Base-by-base conservation (phyloP, 2,329 filamentous ascomycete species). In the Ophiognomonia clavigignenti-juglandacearum region DNA sequence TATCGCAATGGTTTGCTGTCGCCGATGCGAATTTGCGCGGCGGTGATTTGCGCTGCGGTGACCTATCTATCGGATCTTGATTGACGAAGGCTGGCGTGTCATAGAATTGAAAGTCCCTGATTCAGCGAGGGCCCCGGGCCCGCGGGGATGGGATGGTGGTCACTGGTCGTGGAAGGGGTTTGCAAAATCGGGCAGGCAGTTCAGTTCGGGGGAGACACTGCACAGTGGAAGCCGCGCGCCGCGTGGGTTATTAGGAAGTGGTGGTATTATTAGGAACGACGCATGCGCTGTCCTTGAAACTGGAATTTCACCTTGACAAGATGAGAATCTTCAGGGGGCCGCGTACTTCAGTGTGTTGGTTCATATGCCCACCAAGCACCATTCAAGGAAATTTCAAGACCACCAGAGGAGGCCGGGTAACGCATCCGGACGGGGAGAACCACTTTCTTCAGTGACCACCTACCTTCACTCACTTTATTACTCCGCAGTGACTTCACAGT, bases 311-410 rank as follows among this genome's bases (percentile, higher is more conserved):
- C 29, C 27, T 38, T 19, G 8, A 4, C 10, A 39, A 31, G 19
- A 51, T 48, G 47, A 44, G 36, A 47, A 39, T 48, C 37, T 51
- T 48, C 49, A 51, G 49, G 49, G 48, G 49, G 49, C 49, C 45
- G 49, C 49, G 49, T 46, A 43, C 31, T 11, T 43, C 46, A 37
- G 32, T 39, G 24, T 35, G 20, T n/a, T 23, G 18, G 27, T 45
- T 32, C 20, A 39, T 29, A 19, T 6, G 22, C 13, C 40, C 49
- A 51, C 49, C 45, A 42, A 48, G 49, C 16, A n/a, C 4, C 23
- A 7, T 14, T 9, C 10, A 10, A 31, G 29, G 29, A 31, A n/a
- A n/a, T n/a, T n/a, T n/a, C 29, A 31, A 31, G 4, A n/a, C 4
- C 10, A 10, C 4, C 29, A 31, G 26, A 31, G 29, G 29, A 10